phyloP scores from a whole-genome alignment of 768 basidiomycete species.

The Coprinopsis strossmayeri region DNA sequence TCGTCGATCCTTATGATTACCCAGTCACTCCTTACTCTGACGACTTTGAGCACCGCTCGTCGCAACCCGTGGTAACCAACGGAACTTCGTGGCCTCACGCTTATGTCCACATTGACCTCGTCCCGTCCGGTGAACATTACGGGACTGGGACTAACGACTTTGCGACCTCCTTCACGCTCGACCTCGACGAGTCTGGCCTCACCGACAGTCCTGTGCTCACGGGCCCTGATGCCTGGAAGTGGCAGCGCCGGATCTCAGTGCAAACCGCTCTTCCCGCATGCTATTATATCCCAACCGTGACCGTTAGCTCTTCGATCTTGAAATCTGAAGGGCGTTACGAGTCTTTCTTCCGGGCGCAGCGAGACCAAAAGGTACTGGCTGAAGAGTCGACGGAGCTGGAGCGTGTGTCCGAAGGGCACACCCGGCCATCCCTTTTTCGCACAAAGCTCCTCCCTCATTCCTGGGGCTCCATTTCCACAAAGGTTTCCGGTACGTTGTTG shows the following conservation, averaged over 20 bases:
- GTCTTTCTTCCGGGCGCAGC: slow-evolving; percentile 14
- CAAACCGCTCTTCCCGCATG: slow-evolving; percentile 9
- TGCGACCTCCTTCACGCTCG: slow-evolving; percentile 16
- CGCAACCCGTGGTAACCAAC: neutral
- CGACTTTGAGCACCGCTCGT: slow-evolving; percentile 1
- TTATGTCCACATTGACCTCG: slow-evolving; percentile 13
- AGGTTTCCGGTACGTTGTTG: slow-evolving; percentile 12
- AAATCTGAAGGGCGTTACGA: slow-evolving; percentile 10
- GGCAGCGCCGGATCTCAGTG: slow-evolving; percentile 10
- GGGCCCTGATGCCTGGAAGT: slow-evolving; percentile 13
- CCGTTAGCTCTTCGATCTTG: slow-evolving; percentile 15
- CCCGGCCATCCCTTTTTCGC: slow-evolving; percentile 8
- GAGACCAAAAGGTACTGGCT: slow-evolving; percentile 10
- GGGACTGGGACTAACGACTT: neutral
- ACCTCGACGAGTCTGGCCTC: slow-evolving; percentile 19
- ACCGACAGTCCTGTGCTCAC: slow-evolving; percentile 12
- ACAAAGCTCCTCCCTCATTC: slow-evolving; percentile 15
- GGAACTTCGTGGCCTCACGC: slow-evolving; percentile 8
- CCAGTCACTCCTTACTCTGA: slow-evolving; percentile 7
- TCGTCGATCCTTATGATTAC: slow-evolving; percentile 8
- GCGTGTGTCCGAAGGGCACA: slow-evolving; percentile 2
- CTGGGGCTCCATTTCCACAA: slow-evolving; percentile 14
- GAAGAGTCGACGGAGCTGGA: slow-evolving; percentile 9
- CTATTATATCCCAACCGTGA: slow-evolving; percentile 15
- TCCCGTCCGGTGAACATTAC: slow-evolving; percentile 10